Evolutionary conservation across 2,329 filamentous ascomycete species (phyloP), one percentile per base, ranked within the genome.

Genomic region (Aspergillus nomiae): DNA sequence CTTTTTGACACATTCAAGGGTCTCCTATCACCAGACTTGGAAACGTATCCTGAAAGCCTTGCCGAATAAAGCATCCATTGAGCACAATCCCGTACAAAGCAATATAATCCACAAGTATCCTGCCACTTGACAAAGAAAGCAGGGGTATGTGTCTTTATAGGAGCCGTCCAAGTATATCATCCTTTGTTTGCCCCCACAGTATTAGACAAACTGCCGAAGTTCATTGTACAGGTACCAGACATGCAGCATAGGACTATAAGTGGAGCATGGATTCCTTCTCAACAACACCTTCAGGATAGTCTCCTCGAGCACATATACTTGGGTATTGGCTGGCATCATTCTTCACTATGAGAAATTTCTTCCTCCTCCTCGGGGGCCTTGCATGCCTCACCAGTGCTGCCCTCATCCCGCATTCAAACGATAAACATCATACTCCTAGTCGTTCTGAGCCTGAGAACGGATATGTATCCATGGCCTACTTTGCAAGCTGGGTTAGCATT

Each of bases 401-500:
- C 9, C 19, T 54, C 26, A 32, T 53, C 28, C 21, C 21, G 16
- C 48, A 21, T 16, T 3, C 26, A 34, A 16, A 28, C 28, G 48
- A 28, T 26, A 11, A 30, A 30, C 10, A 53, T 16, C 19, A 28
- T 16, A 53, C 28, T 5, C 11, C 48, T 8, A 21, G 19, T 16
- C 34, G 16, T 5, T n/a, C 48, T 8, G 14, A 21, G n/a, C 28
- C 48, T 12, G 45, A 12, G 24, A 48, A 26, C 3, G 68, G 70
- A 16, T 73, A 68, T 51, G 71, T 73, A 43, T 77, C 79, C 5
- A 77, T 82, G 38, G 78, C 76, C 32, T 83, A 82, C 68, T 83
- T 77, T 66, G 80, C 81, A 34, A 81, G 82, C 66, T 82, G 79
- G 81, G 81, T 80, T 48, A 51, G 71, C 65, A 46, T 28, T 4